Percentiles rank a stretch among this genome's conserved stretches.
These are phyloP conservation scores for Phytophthora boehmeriae DNA, from an alignment of 352 stramenopile species.

Conservation along the genomic window DNA sequence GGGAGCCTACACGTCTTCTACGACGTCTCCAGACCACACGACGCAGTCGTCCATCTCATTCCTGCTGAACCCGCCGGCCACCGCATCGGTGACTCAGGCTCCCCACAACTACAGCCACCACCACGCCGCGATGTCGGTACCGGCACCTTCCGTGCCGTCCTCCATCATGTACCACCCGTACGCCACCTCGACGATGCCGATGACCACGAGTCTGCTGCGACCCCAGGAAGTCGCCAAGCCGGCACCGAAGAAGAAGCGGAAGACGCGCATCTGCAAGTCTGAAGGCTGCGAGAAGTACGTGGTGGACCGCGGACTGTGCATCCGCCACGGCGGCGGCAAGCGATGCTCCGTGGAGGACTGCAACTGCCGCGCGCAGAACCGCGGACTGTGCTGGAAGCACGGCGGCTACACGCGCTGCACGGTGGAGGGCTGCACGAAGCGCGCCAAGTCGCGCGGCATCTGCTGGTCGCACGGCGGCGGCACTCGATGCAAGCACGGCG, in stretches of 20 bases:
- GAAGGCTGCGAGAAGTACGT: slow-evolving; percentile 63
- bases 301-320: slow-evolving; percentile 59
- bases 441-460: slow-evolving; percentile 78
- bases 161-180: slow-evolving; percentile 35
- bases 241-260: slow-evolving; percentile 23
- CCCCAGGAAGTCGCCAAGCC: slow-evolving; percentile 10
- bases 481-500: slow-evolving; percentile 57
- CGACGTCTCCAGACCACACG: slow-evolving; percentile 21
- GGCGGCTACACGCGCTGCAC: slow-evolving; percentile 59
- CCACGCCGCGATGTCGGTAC: slow-evolving; percentile 11
- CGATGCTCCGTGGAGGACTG: slow-evolving; percentile 55
- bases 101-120: slow-evolving; percentile 13
- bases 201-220: slow-evolving; percentile 10
- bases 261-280: slow-evolving; percentile 56
- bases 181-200: slow-evolving; percentile 5
- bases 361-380: slow-evolving; percentile 59
- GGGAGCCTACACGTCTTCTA: slow-evolving; percentile 8
- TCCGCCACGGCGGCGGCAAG: slow-evolving; percentile 56
- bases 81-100: slow-evolving; percentile 6
- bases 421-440: slow-evolving; percentile 58
- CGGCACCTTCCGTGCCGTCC: slow-evolving; percentile 10
- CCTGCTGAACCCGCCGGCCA: slow-evolving; percentile 34
- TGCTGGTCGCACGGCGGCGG: slow-evolving; percentile 88
- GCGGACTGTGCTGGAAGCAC: slow-evolving; percentile 47
- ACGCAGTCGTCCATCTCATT: slow-evolving; percentile 40